Evolutionary conservation across 257 asterid species (phyloP).

Genomic region (Anisodus acutangulus): DNA sequence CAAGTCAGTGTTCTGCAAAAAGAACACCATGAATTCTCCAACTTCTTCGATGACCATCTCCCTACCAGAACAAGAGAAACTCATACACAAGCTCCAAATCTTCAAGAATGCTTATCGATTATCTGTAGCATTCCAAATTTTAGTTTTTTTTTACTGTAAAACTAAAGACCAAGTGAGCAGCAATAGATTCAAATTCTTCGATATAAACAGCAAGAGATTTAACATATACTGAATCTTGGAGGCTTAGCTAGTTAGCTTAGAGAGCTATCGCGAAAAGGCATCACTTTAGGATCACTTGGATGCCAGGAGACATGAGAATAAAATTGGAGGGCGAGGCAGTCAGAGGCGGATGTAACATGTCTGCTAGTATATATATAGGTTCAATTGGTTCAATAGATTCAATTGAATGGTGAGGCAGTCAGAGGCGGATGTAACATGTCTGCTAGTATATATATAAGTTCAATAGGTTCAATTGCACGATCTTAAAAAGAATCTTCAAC

Average conservation of each 20-base stretch:
- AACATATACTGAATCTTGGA: not conserved
- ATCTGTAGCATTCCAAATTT: not conserved
- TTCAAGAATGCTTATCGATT: conserved; percentile 47
- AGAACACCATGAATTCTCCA: conserved; percentile 40
- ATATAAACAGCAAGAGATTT: not conserved
- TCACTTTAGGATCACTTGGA: not conserved
- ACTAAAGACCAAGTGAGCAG: not conserved
- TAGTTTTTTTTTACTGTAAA: not conserved
- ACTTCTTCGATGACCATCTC: conserved; percentile 38
- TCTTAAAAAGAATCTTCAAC: too few species aligned
- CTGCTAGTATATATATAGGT: not conserved
- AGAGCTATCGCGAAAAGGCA: not conserved
- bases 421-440: not conserved
- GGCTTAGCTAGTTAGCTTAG: not conserved
- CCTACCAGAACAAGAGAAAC: conserved; percentile 50
- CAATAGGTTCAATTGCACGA: not conserved
- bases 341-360: not conserved
- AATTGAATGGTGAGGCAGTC: not conserved
- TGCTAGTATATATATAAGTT: not conserved
- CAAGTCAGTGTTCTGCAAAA: not conserved
- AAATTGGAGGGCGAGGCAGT: not conserved
- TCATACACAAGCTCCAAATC: conserved; percentile 56
- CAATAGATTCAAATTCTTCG: not conserved
- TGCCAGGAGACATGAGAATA: not conserved
- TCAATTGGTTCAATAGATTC: not conserved